Percentiles rank a stretch among this genome's conserved stretches.
These are phyloP conservation scores for Tolypocladium tundrense DNA, from an alignment of 2,329 filamentous ascomycete genomes.

Conservation along the genomic window DNA sequence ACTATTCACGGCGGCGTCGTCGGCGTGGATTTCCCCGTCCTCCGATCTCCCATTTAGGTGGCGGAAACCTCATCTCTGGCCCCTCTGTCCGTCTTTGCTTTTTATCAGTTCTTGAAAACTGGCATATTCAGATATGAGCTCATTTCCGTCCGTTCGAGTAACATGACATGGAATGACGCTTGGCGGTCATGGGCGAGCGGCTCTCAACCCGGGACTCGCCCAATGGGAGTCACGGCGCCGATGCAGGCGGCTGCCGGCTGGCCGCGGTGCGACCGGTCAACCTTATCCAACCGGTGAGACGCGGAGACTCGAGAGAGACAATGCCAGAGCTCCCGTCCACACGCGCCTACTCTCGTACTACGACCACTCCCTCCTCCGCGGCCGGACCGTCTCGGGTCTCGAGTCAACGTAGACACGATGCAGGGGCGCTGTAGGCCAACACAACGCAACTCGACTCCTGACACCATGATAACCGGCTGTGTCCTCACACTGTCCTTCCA, in stretches of 20 bases:
- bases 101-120: not conserved
- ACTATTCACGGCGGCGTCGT: no score
- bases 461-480: no score
- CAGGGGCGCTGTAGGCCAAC: not conserved
- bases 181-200: not conserved
- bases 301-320: not conserved
- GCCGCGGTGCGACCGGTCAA: not conserved
- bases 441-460: no score
- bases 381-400: not conserved
- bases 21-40: no score
- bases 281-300: not conserved
- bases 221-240: not conserved
- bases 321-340: not conserved
- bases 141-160: not conserved
- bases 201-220: not conserved
- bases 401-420: not conserved
- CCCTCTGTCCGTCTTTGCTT: not conserved
- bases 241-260: not conserved
- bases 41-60: not conserved
- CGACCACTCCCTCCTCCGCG: not conserved
- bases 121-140: no score
- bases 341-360: not conserved
- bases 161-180: not conserved
- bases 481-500: not conserved
- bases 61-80: not conserved